phyloP scores from a whole-genome alignment of 345 rosid genomes.

The Linum trigynum region DNA sequence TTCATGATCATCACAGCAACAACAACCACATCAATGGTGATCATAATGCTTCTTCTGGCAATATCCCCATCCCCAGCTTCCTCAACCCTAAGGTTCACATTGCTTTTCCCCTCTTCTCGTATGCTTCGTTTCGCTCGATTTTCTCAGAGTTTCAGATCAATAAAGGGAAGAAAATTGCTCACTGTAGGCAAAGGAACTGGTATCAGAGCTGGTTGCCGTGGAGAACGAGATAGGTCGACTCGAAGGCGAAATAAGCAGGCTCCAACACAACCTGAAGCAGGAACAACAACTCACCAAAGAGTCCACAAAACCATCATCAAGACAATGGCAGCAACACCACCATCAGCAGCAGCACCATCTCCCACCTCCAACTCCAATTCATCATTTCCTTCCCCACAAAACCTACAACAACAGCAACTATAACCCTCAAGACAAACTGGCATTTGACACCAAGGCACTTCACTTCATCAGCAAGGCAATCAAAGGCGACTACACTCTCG shows the following conservation, averaged over 20 bases:
- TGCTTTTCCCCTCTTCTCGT: neutral
- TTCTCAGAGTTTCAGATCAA: neutral
- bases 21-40: slow-evolving; percentile 11
- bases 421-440: slow-evolving; percentile 35
- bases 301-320: slow-evolving; percentile 25
- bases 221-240: slow-evolving; percentile 68
- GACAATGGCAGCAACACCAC: slow-evolving; percentile 23
- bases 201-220: slow-evolving; percentile 65
- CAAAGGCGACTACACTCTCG: slow-evolving; percentile 48
- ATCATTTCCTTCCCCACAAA: slow-evolving; percentile 11
- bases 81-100: slow-evolving; percentile 41
- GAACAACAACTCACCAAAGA: slow-evolving; percentile 50
- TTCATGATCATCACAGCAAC: slow-evolving; percentile 29
- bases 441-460: slow-evolving; percentile 71
- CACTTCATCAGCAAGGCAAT: slow-evolving; percentile 90
- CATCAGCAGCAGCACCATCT: too few relatives aligned
- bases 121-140: neutral
- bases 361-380: slow-evolving; percentile 4
- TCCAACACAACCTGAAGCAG: slow-evolving; percentile 42
- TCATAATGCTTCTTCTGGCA: slow-evolving; percentile 12
- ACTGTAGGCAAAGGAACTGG: slow-evolving; percentile 60
- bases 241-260: slow-evolving; percentile 60
- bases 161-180: neutral
- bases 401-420: slow-evolving; percentile 20
- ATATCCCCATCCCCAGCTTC: slow-evolving; percentile 44